phyloP scores from a whole-genome alignment of 2,329 filamentous ascomycete species.

The Aspergillus amoenus region DNA sequence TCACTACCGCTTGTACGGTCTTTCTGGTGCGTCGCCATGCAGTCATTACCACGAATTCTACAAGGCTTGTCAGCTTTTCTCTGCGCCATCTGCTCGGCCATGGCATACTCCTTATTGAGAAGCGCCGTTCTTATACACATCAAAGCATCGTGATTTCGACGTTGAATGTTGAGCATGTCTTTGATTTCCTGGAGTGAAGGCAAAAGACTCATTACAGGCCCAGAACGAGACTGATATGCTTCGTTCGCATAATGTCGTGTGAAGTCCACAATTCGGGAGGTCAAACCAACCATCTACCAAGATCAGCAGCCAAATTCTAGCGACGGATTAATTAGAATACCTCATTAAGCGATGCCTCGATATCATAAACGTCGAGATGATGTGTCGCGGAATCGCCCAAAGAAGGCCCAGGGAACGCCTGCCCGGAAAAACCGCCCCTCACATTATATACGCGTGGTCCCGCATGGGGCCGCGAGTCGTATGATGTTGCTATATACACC shows the following conservation, averaged over 20 bases:
- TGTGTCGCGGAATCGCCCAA: constrained; percentile 56
- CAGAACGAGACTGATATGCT: constrained; percentile 47
- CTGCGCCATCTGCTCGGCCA: constrained; percentile 55
- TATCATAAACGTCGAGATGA: constrained; percentile 62
- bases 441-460: constrained; percentile 34
- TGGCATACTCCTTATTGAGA: constrained; percentile 57
- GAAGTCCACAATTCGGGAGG: constrained; percentile 46
- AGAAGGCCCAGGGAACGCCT: constrained; percentile 31
- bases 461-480: constrained; percentile 32
- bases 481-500: constrained; percentile 30
- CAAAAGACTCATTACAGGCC: constrained; percentile 42
- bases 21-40: constrained; percentile 40
- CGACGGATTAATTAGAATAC: constrained; percentile 32
- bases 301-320: constrained; percentile 15
- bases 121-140: constrained; percentile 61
- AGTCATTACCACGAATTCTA: constrained; percentile 35
- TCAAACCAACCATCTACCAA: constrained; percentile 45
- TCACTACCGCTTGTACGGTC: constrained; percentile 44
- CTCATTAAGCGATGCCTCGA: constrained; percentile 52
- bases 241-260: constrained; percentile 43
- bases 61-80: constrained; percentile 35
- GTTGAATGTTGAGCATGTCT: constrained; percentile 46
- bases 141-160: constrained; percentile 50
- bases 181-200: constrained; percentile 48
- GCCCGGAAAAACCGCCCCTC: constrained; percentile 31